These are phyloP conservation scores for Earliella scabrosa DNA, from an alignment of 1,284 basidiomycete genomes.

Conservation along the genomic window DNA sequence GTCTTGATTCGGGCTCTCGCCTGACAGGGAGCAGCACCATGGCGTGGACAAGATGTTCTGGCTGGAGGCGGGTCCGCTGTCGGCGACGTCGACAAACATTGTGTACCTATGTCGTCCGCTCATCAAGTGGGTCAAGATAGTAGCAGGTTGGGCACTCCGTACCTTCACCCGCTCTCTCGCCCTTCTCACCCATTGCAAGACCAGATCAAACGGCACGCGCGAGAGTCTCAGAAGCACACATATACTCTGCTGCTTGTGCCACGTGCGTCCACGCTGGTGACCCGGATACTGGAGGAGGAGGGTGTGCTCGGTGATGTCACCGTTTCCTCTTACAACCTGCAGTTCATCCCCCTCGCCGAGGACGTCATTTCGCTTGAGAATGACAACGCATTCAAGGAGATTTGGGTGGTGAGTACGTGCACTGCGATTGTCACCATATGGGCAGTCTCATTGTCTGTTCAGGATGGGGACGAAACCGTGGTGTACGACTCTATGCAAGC, in stretches of 20 bases:
- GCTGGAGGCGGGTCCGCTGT: conserved; percentile 89
- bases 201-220: conserved; percentile 81
- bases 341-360: conserved; percentile 91
- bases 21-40: conserved; percentile 71
- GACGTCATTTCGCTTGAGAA: conserved; percentile 91
- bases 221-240: conserved; percentile 73
- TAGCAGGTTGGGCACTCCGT: conserved; percentile 73
- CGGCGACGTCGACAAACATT: conserved; percentile 86
- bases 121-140: conserved; percentile 85
- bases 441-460: conserved; percentile 2
- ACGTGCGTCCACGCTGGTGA: conserved; percentile 84
- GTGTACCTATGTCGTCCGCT: conserved; percentile 93
- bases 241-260: conserved; percentile 94
- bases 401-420: conserved; percentile 74
- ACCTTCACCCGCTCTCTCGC: conserved; percentile 10
- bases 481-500: conserved; percentile 91
- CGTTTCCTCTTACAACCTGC: conserved; percentile 86
- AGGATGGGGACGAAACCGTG: conserved; percentile 94
- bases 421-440: neutral
- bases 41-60: conserved; percentile 99
- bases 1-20: neutral
- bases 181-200: conserved; percentile 51
- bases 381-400: conserved; percentile 81
- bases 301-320: conserved; percentile 91
- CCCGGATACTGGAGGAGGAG: conserved; percentile 85